Evolutionary conservation across 2,329 filamentous ascomycete genomes (phyloP), one percentile per base, ranked within the genome.

Genomic region (Fusarium xyrophilum): DNA sequence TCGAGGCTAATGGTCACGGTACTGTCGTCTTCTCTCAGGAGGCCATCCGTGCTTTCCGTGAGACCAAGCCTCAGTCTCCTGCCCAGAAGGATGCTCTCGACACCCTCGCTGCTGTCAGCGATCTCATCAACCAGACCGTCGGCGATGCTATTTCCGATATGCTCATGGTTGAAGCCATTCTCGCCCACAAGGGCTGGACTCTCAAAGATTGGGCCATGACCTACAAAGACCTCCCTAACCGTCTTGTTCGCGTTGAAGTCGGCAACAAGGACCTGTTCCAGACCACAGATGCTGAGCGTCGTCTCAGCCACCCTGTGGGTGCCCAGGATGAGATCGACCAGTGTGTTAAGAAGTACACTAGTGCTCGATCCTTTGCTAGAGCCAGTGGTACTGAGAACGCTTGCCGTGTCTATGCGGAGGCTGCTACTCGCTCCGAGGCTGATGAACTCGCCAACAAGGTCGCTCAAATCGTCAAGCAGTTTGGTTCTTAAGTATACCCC

Each of bases 121-220:
- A 97, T 73, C 86, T 99, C 68, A 97, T 99, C 84, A 99, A 99
- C 85, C 96, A 99, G 83, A 96, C 96, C 2, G 95, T 98, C 47
- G 96, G 96, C 55, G 96, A 99, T 77, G 96, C 96, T 47, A 87
- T 99, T 60, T 97, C 93, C 2, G 96, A 99, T 81, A 92, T 97
- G 86, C 88, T 99, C 46, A 89, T 99, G 75, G 94, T 98, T 39
- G 96, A 99, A 81, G 92, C 95, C 35, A 96, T 98, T 71, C 89
- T 99, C 40, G 94, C 96, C 10, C 93, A 98, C 86, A 98, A 97
- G 83, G 86, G 85, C 71, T 99, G 94, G 94, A 89, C 88, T 28
- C 89, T 93, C 46, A 90, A 90, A 77, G 93, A 98, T 78, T 99
- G 96, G 96, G 89, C 94, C 66, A 88, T 88, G 69, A 97, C 93